Evolutionary conservation across 2,329 filamentous ascomycete species (phyloP).

Genomic region (Cryphonectria naterciae): DNA sequence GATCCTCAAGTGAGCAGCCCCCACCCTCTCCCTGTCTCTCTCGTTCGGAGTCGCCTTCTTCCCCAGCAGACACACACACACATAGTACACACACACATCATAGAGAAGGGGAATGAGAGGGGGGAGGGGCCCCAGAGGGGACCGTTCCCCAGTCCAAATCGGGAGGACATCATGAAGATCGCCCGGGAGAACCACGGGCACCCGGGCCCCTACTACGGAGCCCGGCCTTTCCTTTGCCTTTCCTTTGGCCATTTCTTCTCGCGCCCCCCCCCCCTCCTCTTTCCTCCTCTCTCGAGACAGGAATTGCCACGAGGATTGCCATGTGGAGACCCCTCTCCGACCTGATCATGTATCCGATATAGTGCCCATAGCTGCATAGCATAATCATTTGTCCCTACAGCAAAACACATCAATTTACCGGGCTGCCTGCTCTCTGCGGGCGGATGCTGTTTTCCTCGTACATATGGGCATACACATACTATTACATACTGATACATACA

Average conservation of each 20-base stretch:
- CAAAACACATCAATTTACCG: not conserved
- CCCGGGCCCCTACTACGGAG: not conserved
- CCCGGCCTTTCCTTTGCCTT: not conserved
- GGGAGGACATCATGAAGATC: conserved; percentile 6
- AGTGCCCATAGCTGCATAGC: not conserved
- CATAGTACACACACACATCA: no score
- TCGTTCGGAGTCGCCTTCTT: not conserved
- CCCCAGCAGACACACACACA: not conserved
- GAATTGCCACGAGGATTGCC: not conserved
- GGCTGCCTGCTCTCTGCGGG: not conserved
- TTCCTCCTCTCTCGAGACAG: not conserved
- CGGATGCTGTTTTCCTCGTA: not conserved
- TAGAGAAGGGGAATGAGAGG: not conserved
- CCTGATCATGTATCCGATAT: not conserved
- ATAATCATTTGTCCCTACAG: not conserved
- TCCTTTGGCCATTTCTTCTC: no score
- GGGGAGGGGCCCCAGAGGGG: not conserved
- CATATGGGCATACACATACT: not conserved
- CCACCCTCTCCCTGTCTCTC: not conserved
- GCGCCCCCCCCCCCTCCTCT: not conserved
- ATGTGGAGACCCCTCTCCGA: not conserved
- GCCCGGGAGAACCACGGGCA: not conserved
- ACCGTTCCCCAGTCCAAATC: not conserved
- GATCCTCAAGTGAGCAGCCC: not conserved
- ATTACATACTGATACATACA: not conserved